Percentiles rank a stretch among this genome's conserved stretches.
Conservation (phyloP, 306 rosid genomes). For the Calophaca sinica region DNA sequence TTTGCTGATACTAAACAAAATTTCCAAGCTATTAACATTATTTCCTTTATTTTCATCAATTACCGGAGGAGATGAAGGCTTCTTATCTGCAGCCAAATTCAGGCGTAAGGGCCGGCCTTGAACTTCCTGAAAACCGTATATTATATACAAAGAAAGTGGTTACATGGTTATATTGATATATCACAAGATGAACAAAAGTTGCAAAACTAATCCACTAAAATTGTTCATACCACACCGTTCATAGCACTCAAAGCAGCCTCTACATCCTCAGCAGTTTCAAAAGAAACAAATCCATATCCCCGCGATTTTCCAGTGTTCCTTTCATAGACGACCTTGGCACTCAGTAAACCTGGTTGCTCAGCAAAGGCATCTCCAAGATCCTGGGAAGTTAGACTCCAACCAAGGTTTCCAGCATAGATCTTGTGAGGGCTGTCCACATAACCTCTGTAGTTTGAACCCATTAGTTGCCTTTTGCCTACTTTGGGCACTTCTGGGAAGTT, state of each 20-base stretch:
- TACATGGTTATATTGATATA: constrained; percentile 11
- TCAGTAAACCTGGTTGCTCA: constrained; percentile 65
- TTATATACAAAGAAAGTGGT: constrained; percentile 15
- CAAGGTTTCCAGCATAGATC: constrained; percentile 84
- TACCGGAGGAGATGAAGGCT: constrained; percentile 41
- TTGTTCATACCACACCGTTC: constrained; percentile 74
- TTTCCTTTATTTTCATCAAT: constrained; percentile 36
- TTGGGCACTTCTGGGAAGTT: constrained; percentile 80
- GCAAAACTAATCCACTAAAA: constrained; percentile 17
- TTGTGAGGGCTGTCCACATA: constrained; percentile 76
- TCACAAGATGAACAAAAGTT: neutral
- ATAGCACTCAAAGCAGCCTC: constrained; percentile 63
- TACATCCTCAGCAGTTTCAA: constrained; percentile 63
- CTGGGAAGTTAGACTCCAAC: constrained; percentile 75
- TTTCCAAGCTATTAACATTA: constrained; percentile 46
- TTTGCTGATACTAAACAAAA: constrained; percentile 53
- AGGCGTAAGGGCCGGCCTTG: constrained; percentile 75
- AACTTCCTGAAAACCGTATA: constrained; percentile 59
- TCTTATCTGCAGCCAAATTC: constrained; percentile 58
- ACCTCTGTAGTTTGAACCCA: constrained; percentile 61
- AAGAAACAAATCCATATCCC: constrained; percentile 81
- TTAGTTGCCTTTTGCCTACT: constrained; percentile 64
- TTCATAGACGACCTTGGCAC: constrained; percentile 82
- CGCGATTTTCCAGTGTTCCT: constrained; percentile 67
- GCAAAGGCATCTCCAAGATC: constrained; percentile 70